Conservation (phyloP, 2,329 filamentous ascomycete genomes). For the Lasiodiplodia theobromae region DNA sequence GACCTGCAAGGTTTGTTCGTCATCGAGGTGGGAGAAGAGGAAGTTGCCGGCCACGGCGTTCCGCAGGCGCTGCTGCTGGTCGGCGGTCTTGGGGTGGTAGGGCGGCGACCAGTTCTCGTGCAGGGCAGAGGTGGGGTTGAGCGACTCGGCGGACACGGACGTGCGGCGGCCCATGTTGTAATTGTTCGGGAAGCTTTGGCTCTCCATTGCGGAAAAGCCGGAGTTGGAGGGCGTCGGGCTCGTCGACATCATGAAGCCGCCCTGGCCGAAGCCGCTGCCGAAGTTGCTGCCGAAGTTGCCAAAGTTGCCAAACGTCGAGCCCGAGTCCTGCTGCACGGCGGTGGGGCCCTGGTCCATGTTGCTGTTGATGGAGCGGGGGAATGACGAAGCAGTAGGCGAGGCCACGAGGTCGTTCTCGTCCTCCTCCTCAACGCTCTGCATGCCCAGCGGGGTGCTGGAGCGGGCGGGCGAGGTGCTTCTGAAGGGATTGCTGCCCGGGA, state of each 20-base stretch:
- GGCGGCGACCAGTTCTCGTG: slow-evolving; percentile 93
- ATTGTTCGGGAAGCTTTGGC: slow-evolving; percentile 82
- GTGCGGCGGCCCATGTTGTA: slow-evolving; percentile 94
- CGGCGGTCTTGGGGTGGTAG: slow-evolving; percentile 78
- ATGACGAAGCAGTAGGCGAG: slow-evolving; percentile 69
- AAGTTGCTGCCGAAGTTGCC: slow-evolving; percentile 41
- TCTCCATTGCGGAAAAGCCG: slow-evolving; percentile 59
- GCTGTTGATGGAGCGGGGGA: slow-evolving; percentile 51
- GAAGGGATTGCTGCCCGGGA: slow-evolving; percentile 82
- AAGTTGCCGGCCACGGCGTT: slow-evolving; percentile 88
- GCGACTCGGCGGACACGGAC: slow-evolving; percentile 94
- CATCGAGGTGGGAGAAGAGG: slow-evolving; percentile 91
- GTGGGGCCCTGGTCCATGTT: slow-evolving; percentile 49
- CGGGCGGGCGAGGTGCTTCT: slow-evolving; percentile 43
- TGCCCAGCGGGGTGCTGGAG: slow-evolving; percentile 56
- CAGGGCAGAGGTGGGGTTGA: slow-evolving; percentile 84
- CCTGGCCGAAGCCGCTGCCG: slow-evolving; percentile 37
- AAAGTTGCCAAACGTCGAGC: slow-evolving; percentile 43
- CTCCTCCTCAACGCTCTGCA: slow-evolving; percentile 77
- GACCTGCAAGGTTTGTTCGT: slow-evolving; percentile 87
- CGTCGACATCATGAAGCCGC: slow-evolving; percentile 40
- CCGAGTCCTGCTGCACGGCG: slow-evolving; percentile 48
- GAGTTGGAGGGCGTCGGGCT: slow-evolving; percentile 46
- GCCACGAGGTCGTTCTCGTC: slow-evolving; percentile 79
- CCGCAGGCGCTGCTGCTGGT: slow-evolving; percentile 81